Base-by-base conservation (phyloP, 2,329 filamentous ascomycete genomes). In the Trichoderma endophyticum region DNA sequence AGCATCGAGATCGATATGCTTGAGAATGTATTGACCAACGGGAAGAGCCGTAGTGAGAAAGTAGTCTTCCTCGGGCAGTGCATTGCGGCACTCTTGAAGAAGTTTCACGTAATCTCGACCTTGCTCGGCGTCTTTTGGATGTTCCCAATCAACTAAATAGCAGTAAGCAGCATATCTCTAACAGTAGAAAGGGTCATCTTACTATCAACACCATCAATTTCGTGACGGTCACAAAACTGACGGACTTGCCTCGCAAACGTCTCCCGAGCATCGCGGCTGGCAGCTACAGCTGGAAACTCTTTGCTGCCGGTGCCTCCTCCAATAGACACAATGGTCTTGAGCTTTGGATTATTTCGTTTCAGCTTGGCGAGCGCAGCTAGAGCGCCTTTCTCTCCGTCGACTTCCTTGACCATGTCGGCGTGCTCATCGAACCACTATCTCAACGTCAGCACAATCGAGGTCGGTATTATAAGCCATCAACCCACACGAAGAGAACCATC, bases 181-280 rank as follows among this genome's bases (percentile, higher is more conserved):
- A 4, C 3, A 4, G 26, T 15, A 43, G 34, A 7, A 15, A 6
- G 2, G 11, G 26, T 5, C 1, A 2, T 73, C 78, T 71, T 80
- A 91, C 89, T 86, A 74, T 92, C 90, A 34, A 92, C 86, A 2
- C 90, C 90, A 76, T 92, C 89, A 12, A 92, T 82, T 1, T 82
- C 82, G 77, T 88, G 88, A 64, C 83, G 79, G 72, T 90, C 85
- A 28, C 90, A 87, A 72, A 92, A 83, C 14, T 81, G 81, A 65
- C 84, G 82, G 26, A 87, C 85, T 5, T 85, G 84, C n/a, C 80
- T 80, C 4, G 87, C 88, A 78, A 92, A 91, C 2, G 80, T 85
- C 57, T 85, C 82, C 51, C 89, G 82, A 3, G 84, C 79, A 4
- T 78, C 75, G 14, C 82, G 80, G 75, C 83, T 85, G 18, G 83